phyloP scores from a whole-genome alignment of 2,329 filamentous ascomycete species.

The Aotearoamyces nothofagi region DNA sequence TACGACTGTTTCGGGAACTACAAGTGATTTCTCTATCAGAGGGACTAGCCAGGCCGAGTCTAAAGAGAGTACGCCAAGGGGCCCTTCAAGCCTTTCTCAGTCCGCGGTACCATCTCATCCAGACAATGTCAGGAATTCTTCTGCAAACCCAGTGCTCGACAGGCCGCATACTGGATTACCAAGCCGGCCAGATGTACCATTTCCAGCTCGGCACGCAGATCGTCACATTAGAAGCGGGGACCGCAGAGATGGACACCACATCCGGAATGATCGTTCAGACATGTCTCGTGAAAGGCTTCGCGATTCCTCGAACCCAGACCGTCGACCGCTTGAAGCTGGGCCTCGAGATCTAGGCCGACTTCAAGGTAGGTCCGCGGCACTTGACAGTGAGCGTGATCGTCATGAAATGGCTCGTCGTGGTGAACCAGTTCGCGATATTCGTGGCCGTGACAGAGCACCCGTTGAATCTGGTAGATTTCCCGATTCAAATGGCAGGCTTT shows the following conservation, averaged over 20 bases:
- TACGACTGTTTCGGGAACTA: no score
- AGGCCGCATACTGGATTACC: conserved; percentile 14
- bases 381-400: conserved; percentile 13
- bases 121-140: conserved; percentile 9
- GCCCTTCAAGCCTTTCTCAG: not conserved
- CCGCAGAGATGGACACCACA: conserved; percentile 1
- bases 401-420: conserved; percentile 1
- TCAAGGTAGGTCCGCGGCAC: conserved; percentile 10
- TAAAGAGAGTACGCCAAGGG: not conserved
- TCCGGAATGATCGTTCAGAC: conserved; percentile 9
- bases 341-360: conserved; percentile 7
- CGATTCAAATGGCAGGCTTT: conserved; percentile 14
- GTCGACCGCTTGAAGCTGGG: conserved; percentile 7
- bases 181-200: conserved; percentile 17
- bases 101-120: conserved; percentile 10
- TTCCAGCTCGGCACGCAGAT: conserved; percentile 17
- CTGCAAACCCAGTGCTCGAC: conserved; percentile 6
- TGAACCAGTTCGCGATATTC: not conserved
- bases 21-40: no score
- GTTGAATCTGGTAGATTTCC: conserved; percentile 9
- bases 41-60: no score
- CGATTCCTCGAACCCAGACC: conserved; percentile 14
- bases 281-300: conserved; percentile 16
- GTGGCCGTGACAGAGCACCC: conserved; percentile 9
- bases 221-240: conserved; percentile 1